Base-by-base conservation (phyloP, 2,329 filamentous ascomycete species). In the Colletotrichum spinosum region DNA sequence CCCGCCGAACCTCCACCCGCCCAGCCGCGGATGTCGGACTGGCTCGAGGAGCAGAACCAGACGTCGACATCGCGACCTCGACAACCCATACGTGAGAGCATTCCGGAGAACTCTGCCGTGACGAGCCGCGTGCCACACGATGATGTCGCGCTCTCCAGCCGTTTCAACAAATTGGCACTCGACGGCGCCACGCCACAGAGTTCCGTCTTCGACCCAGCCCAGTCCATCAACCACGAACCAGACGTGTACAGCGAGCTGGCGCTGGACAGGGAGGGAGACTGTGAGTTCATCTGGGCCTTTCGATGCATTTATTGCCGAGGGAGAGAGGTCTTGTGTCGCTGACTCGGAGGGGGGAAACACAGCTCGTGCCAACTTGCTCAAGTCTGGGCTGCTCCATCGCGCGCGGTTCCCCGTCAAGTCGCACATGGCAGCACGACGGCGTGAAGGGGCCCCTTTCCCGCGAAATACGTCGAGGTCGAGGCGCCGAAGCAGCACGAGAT, bases 351-450 rank as follows among this genome's bases (percentile, higher is more conserved):
- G 4, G 3, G 25, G 1, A 1, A 11, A 5, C 3, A 3, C 57
- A 80, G 77, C 75, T 25, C 72, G 74, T 51, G 76, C 74, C 6
- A 78, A 76, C 9, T 75, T 76, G 35, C 67, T 67, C 34, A 75
- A 74, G 25, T 70, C 69, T 6, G 78, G 77, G 3, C 71, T 79
- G 5, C 70, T 73, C 1, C 81, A 79, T 69, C 79, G 80, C 6
- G 72, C 79, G 12, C 76, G 80, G 0, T 74, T 82, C 34, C 73
- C 81, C 10, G 80, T 78, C 70, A 82, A 82, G 58, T 80, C 77
- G 12, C 80, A 82, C 58, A 65, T 82, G 3, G 60, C 71, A n/a
- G 73, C 76, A 78, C 44, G 75, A 77, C 51, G 72, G 74, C 12
- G 55, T 69, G 15, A 69, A 53, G 53, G 73, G 73, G 2, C 2